Percentiles rank a stretch among this genome's conserved stretches.
These are phyloP conservation scores for Termitomyces sp. DNA, from an alignment of 768 basidiomycete species.

Conservation along the genomic window DNA sequence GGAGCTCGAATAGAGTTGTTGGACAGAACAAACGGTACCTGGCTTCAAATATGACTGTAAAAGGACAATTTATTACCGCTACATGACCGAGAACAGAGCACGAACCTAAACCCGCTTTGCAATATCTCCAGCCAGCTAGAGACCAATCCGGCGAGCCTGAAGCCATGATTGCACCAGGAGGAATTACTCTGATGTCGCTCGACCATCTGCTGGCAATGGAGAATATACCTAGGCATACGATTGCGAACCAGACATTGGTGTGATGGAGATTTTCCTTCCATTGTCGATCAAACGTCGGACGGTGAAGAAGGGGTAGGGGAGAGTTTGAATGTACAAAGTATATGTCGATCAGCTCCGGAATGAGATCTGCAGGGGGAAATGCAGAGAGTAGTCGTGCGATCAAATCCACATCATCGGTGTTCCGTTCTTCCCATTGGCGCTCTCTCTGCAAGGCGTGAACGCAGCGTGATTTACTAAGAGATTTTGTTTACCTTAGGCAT, in stretches of 20 bases:
- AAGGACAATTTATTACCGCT: neutral
- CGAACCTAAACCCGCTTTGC: conserved; percentile 49
- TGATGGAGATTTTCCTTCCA: conserved; percentile 50
- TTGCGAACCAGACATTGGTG: conserved; percentile 53
- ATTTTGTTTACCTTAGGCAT: conserved; percentile 42
- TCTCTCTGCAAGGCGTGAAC: conserved; percentile 46
- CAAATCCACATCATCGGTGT: conserved; percentile 23
- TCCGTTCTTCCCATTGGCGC: conserved; percentile 43
- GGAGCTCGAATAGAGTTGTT: conserved; percentile 57
- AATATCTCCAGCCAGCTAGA: conserved; percentile 57
- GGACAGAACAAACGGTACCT: conserved; percentile 51
- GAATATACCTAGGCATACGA: conserved; percentile 58
- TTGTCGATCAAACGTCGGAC: conserved; percentile 60
- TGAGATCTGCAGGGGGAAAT: conserved; percentile 65
- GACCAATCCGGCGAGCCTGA: conserved; percentile 38
- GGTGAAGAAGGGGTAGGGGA: conserved; percentile 65
- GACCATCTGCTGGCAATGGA: conserved; percentile 67
- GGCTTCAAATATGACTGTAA: conserved; percentile 43
- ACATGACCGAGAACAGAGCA: neutral
- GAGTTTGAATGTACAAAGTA: conserved; percentile 63
- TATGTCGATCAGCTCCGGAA: conserved; percentile 50
- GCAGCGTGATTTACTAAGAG: neutral
- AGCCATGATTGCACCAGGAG: conserved; percentile 17
- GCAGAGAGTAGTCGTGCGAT: conserved; percentile 29
- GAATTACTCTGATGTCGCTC: conserved; percentile 53